Evolutionary conservation across 1,139 yeast genomes (phyloP).

Genomic region (Suhomyces guaymorum): DNA sequence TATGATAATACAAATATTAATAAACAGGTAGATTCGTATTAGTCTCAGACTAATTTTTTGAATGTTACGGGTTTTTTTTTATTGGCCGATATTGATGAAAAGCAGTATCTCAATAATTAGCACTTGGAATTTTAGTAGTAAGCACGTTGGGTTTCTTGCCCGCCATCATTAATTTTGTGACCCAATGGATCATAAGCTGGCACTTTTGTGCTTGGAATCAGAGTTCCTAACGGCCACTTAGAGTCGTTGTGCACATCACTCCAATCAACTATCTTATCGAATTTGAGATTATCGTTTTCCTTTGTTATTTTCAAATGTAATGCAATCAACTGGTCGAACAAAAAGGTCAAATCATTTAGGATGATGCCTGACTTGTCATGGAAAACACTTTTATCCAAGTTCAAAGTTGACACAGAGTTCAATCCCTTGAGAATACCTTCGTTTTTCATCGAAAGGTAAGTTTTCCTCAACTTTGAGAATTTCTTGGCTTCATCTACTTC

Average conservation of each 20-base stretch:
- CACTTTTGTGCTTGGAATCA: conserved; percentile 32
- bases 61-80: no score
- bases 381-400: conserved; percentile 39
- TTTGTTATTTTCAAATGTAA: conserved; percentile 43
- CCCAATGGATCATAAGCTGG: conserved; percentile 11
- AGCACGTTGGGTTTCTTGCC: background rate
- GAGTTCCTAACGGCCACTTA: conserved; percentile 49
- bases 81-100: no score
- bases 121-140: background rate
- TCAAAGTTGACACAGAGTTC: conserved; percentile 39
- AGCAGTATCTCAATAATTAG: no score
- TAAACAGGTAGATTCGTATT: no score
- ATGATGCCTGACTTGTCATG: conserved; percentile 36
- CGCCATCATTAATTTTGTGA: background rate
- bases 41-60: no score
- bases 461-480: conserved; percentile 26
- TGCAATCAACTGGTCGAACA: conserved; percentile 43
- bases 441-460: conserved; percentile 30
- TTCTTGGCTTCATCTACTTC: conserved; percentile 18
- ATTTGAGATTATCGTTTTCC: conserved; percentile 44
- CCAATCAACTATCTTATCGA: conserved; percentile 41
- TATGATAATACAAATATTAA: no score
- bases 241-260: conserved; percentile 39
- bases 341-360: conserved; percentile 37
- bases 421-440: conserved; percentile 35